Base-by-base conservation (phyloP, 352 stramenopile genomes). In the Phytophthora pluvialis region DNA sequence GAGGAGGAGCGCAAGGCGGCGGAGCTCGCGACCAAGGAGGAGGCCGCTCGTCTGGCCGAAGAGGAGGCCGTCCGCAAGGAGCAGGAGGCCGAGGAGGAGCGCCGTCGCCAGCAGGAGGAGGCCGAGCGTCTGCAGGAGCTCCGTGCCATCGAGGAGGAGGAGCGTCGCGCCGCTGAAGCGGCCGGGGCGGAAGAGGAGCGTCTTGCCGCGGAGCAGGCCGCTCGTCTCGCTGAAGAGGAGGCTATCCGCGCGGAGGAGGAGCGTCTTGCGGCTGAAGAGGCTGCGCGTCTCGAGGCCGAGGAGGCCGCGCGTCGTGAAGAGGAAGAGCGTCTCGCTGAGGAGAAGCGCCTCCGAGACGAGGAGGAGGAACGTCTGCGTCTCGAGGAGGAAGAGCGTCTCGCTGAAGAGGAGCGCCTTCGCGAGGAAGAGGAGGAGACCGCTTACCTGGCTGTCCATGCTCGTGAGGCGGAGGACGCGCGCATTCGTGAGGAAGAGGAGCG, bases 1-100 rank as follows among this genome's bases (percentile, higher is more conserved):
- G 70, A 78, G 13, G 75, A 82, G 43, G 74, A 81, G 53, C 72
- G 70, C 25, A 74, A 80, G 29, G 58, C 72, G 0, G 75, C 69
- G 29, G 73, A 60, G 9, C 35, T 72, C 3, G 78, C 75, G 9
- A 70, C 69, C 3, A 70, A 68, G 16, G 51, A 71, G 6, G 76
- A 81, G 38, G 70, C 74, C 0, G 71, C 70, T 26, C 71, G 63
- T 21, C 18, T 80, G 2, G 67, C 73, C 0, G 67, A 79, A 18
- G 73, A 85, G 50, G 73, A 86, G 38, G 64, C 73, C 1, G 21
- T 60, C 2, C 61, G 55, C 3, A 52, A 59, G 13, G 50, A 72
- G 18, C 29, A 72, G 12, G 54, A 75, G 45, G 49, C 46, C 1
- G 65, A 66, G 4, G 64, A 74, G 38, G 58, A 76, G 33, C 56